These are phyloP conservation scores for Zygosaccharomyces pseudorouxii DNA, from an alignment of 805 yeast genomes.

Conservation along the genomic window DNA sequence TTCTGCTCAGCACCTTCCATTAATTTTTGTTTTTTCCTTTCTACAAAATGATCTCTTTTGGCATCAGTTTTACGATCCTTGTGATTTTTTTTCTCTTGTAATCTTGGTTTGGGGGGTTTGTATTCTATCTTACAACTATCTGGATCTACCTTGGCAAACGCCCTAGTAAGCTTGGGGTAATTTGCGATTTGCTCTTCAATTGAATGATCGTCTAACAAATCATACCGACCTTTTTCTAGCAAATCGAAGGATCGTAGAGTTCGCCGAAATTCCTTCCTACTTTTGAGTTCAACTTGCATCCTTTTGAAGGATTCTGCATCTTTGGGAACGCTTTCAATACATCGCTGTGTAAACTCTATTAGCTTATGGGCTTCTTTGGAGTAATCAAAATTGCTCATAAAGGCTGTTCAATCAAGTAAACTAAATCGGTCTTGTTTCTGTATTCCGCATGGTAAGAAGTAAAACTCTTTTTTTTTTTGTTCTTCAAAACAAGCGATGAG, in stretches of 20 bases:
- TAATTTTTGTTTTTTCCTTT: conserved; percentile 3
- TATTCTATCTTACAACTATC: background rate
- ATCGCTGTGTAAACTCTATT: conserved; percentile 8
- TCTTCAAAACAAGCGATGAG: background rate
- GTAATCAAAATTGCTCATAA: conserved; percentile 5
- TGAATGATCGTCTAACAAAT: background rate
- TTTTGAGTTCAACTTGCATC: conserved; percentile 2
- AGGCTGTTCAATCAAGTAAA: background rate
- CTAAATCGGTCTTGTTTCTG: background rate
- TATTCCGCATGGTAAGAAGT: background rate
- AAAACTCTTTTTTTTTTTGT: background rate
- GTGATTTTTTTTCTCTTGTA: background rate
- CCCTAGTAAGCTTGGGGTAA: background rate
- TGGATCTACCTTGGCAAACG: background rate
- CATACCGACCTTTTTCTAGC: background rate
- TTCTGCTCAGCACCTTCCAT: conserved; percentile 14
- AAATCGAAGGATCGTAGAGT: background rate
- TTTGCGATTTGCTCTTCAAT: background rate
- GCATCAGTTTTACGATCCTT: background rate
- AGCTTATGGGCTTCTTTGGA: conserved; percentile 10
- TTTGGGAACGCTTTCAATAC: background rate
- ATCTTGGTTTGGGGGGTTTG: background rate
- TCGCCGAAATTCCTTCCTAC: background rate
- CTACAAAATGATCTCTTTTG: background rate
- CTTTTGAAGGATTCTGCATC: background rate